Conservation (phyloP, 1,139 yeast genomes). For the Cylindricascospora bacillispora region DNA sequence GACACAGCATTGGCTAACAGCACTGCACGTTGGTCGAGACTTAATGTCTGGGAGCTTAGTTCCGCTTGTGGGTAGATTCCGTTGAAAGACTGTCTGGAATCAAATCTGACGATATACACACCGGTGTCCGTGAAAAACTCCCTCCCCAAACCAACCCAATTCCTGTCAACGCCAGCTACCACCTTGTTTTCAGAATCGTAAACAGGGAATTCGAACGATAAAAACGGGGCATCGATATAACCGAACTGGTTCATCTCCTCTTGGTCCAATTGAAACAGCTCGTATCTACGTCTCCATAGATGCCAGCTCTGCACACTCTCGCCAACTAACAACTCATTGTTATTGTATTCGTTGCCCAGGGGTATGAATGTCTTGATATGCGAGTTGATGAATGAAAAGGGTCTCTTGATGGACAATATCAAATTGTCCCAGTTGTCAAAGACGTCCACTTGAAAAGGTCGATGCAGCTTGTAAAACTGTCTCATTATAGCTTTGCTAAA, state of each 20-base stretch:
- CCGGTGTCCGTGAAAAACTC: slow-evolving; percentile 93
- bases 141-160: slow-evolving; percentile 90
- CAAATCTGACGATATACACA: slow-evolving; percentile 76
- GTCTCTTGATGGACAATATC: slow-evolving; percentile 60
- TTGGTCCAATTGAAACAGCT: slow-evolving; percentile 42
- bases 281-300: slow-evolving; percentile 78
- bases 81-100: slow-evolving; percentile 35
- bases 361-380: slow-evolving; percentile 69
- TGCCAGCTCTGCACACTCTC: slow-evolving; percentile 92
- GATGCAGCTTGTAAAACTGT: slow-evolving; percentile 68
- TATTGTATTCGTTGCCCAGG: slow-evolving; percentile 7
- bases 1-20: slow-evolving; percentile 79
- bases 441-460: slow-evolving; percentile 79
- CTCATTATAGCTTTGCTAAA: slow-evolving; percentile 56
- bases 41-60: slow-evolving; percentile 28
- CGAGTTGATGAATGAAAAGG: slow-evolving; percentile 79
- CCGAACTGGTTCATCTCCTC: slow-evolving; percentile 40
- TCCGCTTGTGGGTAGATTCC: slow-evolving; percentile 17
- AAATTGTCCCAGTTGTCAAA: slow-evolving; percentile 59
- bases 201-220: slow-evolving; percentile 79
- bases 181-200: slow-evolving; percentile 43
- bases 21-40: slow-evolving; percentile 75
- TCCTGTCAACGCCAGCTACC: slow-evolving; percentile 71
- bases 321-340: slow-evolving; percentile 36
- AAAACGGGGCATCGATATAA: slow-evolving; percentile 70